phyloP scores from a whole-genome alignment of 2,329 filamentous ascomycete species.

The Akanthomyces dipterigenus region DNA sequence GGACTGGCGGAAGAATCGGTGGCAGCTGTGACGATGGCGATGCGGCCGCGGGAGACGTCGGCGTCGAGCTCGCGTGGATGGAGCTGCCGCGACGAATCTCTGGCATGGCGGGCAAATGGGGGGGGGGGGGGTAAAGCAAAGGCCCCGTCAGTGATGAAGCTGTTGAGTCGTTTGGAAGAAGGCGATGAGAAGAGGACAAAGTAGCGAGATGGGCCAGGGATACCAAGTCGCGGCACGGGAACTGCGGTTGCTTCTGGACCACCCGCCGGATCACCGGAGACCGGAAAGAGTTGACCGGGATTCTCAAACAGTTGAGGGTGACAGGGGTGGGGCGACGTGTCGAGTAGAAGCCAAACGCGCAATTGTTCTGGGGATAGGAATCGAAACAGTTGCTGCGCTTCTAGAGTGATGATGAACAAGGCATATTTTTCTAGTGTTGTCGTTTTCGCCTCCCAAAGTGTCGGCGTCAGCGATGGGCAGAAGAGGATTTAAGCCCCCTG shows the following conservation, averaged over 20 bases:
- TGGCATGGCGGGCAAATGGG: slow-evolving; percentile 1
- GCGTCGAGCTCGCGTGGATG: slow-evolving; percentile 8
- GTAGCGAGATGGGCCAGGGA: not conserved
- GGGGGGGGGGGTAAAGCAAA: not conserved
- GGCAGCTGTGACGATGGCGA: slow-evolving; percentile 3
- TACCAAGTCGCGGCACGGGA: no score
- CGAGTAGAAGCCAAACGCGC: no score
- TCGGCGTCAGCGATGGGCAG: slow-evolving; percentile 2
- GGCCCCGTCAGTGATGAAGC: not conserved
- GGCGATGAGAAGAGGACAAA: not conserved
- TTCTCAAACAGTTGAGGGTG: not conserved
- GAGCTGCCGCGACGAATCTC: slow-evolving; percentile 12
- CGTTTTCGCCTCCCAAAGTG: slow-evolving; percentile 1
- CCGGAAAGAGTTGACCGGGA: not conserved
- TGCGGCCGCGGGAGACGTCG: not conserved
- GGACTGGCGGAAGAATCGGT: not conserved
- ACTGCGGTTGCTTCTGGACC: no score
- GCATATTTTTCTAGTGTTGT: not conserved
- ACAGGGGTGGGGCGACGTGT: not conserved
- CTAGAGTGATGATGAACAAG: not conserved
- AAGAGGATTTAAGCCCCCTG: not conserved
- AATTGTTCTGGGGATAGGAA: not conserved
- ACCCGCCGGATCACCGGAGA: not conserved
- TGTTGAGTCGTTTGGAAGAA: not conserved
- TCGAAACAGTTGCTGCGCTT: not conserved